phyloP scores from a whole-genome alignment of 305 asterid genomes.

The Solanum hybrid region DNA sequence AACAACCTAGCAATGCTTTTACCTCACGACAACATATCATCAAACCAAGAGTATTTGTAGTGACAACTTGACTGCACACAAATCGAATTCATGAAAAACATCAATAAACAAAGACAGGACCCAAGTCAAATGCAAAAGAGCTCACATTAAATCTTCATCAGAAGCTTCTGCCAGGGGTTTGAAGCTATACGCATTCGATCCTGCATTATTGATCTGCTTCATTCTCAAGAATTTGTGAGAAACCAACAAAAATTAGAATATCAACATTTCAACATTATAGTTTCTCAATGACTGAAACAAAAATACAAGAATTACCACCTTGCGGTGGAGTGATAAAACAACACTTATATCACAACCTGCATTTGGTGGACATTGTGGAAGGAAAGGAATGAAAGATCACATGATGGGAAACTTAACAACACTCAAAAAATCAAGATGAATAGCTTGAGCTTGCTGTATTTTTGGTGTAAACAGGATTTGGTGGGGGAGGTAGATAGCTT shows the following conservation, averaged over 20 bases:
- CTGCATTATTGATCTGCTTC: conserved; percentile 96
- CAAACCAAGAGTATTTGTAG: conserved; percentile 90
- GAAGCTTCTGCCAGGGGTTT: conserved; percentile 89
- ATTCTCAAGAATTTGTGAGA: conserved; percentile 36
- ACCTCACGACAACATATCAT: conserved; percentile 99
- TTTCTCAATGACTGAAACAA: background rate
- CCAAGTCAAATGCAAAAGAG: conserved; percentile 6
- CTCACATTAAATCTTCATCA: conserved; percentile 87
- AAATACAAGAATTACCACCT: background rate
- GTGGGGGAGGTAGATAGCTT: no score
- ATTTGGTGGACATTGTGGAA: no score
- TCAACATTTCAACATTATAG: background rate
- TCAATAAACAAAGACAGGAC: conserved; percentile 1
- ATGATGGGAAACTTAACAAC: no score
- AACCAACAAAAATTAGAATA: conserved; percentile 10
- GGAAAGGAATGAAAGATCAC: no score
- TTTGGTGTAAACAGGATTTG: no score
- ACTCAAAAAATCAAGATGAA: no score
- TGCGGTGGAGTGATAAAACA: background rate
- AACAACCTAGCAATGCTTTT: conserved; percentile 14
- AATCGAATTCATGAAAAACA: conserved; percentile 10
- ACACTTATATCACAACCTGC: background rate
- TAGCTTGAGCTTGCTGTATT: no score
- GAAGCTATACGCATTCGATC: conserved; percentile 94
- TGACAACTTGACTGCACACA: conserved; percentile 74